Conservation (phyloP, 2,329 filamentous ascomycete genomes). For the Verticillium klebahnii region DNA sequence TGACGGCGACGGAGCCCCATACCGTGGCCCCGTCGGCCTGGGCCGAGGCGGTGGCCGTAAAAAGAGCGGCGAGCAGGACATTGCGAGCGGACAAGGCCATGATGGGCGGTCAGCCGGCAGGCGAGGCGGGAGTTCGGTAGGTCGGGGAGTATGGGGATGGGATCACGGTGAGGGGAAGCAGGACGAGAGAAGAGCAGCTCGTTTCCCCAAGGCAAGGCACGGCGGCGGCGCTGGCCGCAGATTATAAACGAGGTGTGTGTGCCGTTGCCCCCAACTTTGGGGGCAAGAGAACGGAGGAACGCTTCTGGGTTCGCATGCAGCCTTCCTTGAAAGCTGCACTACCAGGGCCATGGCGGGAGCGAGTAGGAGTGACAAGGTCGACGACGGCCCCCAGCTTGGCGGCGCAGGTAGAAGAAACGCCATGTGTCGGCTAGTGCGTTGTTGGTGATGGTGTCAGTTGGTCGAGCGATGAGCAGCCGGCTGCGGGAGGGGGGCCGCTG, state of each 20-base stretch:
- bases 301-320: not conserved
- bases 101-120: not conserved
- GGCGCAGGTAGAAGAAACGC: not conserved
- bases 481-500: not conserved
- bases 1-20: slow-evolving; percentile 44
- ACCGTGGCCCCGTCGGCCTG: slow-evolving; percentile 26
- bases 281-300: not conserved
- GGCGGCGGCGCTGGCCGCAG: not conserved
- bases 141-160: no score
- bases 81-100: not conserved
- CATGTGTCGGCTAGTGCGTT: not conserved
- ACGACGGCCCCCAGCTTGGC: not conserved
- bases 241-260: not conserved
- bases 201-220: not conserved
- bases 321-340: not conserved
- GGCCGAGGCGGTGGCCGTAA: not conserved
- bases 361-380: not conserved
- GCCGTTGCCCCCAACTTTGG: not conserved
- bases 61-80: not conserved
- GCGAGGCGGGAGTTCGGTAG: not conserved
- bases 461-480: not conserved
- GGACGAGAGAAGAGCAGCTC: not conserved
- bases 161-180: not conserved
- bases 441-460: not conserved
- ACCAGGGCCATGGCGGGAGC: not conserved